Percentiles rank a stretch among this genome's conserved stretches.
Conservation (phyloP, 1,139 yeast species). For the Debaryomyces sp. region DNA sequence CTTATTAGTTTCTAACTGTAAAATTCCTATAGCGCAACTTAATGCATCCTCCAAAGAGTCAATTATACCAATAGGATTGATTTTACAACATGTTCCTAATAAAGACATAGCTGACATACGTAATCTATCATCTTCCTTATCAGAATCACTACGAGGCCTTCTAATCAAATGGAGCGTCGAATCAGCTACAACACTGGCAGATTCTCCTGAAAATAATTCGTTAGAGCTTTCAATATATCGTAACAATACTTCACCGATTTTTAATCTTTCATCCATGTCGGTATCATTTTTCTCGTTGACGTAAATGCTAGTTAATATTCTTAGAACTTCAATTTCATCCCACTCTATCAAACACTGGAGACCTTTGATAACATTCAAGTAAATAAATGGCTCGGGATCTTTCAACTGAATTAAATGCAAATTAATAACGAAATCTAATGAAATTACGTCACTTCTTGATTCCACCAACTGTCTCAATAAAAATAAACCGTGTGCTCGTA, state of each 20-base stretch:
- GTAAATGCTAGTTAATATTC: constrained; percentile 47
- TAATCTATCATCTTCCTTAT: constrained; percentile 54
- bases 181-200: constrained; percentile 29
- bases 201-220: constrained; percentile 47
- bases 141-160: constrained; percentile 25
- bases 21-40: constrained; percentile 76
- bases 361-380: constrained; percentile 81
- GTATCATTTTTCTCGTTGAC: constrained; percentile 25
- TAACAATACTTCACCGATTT: constrained; percentile 78
- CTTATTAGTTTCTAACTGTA: constrained; percentile 54
- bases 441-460: constrained; percentile 50
- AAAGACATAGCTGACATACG: constrained; percentile 88
- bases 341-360: constrained; percentile 58
- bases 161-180: constrained; percentile 44
- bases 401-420: constrained; percentile 66
- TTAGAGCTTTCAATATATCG: constrained; percentile 57
- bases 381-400: constrained; percentile 86
- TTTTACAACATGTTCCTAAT: constrained; percentile 66
- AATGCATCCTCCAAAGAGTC: constrained; percentile 55
- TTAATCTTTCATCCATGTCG: constrained; percentile 65
- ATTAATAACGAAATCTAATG: constrained; percentile 56
- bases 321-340: constrained; percentile 42
- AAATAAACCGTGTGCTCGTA: constrained; percentile 83
- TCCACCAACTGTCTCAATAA: constrained; percentile 62
- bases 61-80: constrained; percentile 57